A percentile compares a stretch with the other conserved stretches of the same genome.
Conservation (phyloP, 257 asterid species). For the Forsythia suspensa region DNA sequence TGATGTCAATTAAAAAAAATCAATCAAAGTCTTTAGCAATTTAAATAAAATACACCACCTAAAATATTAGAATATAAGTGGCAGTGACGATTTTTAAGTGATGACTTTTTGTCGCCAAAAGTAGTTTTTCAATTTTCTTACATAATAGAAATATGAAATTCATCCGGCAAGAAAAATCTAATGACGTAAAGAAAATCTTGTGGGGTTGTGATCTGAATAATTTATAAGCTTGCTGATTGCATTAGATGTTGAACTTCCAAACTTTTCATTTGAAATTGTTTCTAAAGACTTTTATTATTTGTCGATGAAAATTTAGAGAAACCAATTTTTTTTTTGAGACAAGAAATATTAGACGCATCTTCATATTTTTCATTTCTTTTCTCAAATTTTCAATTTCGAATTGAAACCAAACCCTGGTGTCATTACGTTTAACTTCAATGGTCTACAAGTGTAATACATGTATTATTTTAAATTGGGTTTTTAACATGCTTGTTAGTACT, state of each 20-base stretch:
- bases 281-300: background rate
- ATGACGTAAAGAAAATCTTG: background rate
- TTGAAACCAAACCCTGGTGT: background rate
- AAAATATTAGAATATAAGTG: no score
- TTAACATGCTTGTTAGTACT: no score
- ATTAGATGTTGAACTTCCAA: background rate
- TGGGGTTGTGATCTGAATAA: background rate
- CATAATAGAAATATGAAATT: background rate
- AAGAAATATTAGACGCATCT: no score
- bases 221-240: background rate
- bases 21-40: no score
- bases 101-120: background rate
- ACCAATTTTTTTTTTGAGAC: background rate
- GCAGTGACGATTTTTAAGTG: no score
- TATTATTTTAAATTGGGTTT: no score
- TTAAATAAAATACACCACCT: no score
- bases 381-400: background rate
- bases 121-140: background rate
- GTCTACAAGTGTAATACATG: no score
- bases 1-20: no score
- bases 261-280: background rate
- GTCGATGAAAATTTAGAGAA: background rate
- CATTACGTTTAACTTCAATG: background rate
- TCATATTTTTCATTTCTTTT: no score
- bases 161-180: background rate